Percentiles rank a stretch among this genome's conserved stretches.
phyloP scores from a whole-genome alignment of 768 basidiomycete genomes.

The Myochromella boudieri region DNA sequence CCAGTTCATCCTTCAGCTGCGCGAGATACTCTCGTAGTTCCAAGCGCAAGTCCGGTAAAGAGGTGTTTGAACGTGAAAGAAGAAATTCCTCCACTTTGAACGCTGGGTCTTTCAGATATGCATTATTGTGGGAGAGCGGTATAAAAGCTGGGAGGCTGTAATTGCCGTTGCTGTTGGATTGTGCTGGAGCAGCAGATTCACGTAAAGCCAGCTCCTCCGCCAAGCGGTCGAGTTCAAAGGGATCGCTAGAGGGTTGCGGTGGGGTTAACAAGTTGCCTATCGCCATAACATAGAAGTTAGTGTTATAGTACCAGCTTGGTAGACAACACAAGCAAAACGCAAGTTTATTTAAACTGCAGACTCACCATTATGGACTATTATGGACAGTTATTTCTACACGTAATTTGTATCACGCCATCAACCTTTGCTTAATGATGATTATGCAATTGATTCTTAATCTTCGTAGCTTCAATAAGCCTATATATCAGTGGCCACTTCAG shows the following conservation, averaged over 20 bases:
- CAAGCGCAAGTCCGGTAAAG: constrained; percentile 81
- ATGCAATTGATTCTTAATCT: neutral
- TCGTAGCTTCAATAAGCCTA: neutral
- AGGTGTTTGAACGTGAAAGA: constrained; percentile 79
- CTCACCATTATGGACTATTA: too few relatives aligned
- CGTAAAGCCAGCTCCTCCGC: constrained; percentile 69
- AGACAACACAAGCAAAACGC: too few relatives aligned
- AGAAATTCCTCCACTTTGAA: constrained; percentile 90
- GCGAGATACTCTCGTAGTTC: constrained; percentile 88
- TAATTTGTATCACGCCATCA: constrained; percentile 1
- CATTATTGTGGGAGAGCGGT: constrained; percentile 81
- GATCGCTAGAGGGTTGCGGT: constrained; percentile 38
- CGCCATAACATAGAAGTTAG: too few relatives aligned
- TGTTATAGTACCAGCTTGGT: too few relatives aligned
- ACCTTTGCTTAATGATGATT: neutral
- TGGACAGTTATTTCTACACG: neutral
- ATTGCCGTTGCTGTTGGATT: constrained; percentile 16
- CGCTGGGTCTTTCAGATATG: constrained; percentile 60
- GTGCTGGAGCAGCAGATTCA: constrained; percentile 32
- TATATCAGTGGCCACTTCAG: neutral
- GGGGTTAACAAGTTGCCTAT: too few relatives aligned
- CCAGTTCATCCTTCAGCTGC: constrained; percentile 87
- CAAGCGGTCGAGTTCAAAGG: constrained; percentile 67
- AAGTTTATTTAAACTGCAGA: too few relatives aligned
- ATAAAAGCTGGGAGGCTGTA: constrained; percentile 61